Evolutionary conservation across 2,329 filamentous ascomycete genomes (phyloP).

Genomic region (Colletotrichum eleusines): DNA sequence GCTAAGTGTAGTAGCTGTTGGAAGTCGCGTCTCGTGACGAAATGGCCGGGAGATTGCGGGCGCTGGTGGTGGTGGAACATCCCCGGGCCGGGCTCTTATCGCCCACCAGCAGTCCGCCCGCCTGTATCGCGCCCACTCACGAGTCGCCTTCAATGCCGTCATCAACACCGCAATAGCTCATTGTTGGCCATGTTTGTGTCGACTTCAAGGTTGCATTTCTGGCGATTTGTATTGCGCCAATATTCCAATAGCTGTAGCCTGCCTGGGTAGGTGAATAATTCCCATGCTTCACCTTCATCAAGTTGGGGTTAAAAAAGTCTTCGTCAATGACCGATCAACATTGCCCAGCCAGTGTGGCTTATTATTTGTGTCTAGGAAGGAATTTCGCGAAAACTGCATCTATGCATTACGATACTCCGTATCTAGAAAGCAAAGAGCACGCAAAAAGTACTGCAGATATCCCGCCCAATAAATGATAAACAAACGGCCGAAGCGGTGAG

Average conservation of each 20-base stretch:
- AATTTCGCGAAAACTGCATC: not conserved
- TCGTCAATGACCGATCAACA: not conserved
- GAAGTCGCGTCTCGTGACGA: constrained; percentile 37
- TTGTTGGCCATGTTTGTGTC: not conserved
- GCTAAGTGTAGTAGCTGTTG: constrained; percentile 31
- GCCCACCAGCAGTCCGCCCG: no score
- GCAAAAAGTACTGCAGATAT: not conserved
- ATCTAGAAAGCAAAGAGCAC: not conserved
- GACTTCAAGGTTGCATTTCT: not conserved
- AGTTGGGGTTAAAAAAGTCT: not conserved
- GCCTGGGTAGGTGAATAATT: not conserved
- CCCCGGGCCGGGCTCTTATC: constrained; percentile 37
- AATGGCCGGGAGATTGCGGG: constrained; percentile 39
- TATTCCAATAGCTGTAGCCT: not conserved
- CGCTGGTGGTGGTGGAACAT: constrained; percentile 28
- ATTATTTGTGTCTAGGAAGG: not conserved
- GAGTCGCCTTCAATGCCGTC: constrained; percentile 1
- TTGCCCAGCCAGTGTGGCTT: not conserved
- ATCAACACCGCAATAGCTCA: not conserved
- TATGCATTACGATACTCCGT: accelerated
- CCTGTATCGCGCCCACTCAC: not conserved
- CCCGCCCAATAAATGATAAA: no score
- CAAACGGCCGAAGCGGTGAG: no score
- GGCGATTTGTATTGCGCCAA: not conserved
- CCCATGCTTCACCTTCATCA: not conserved